Percentiles rank a stretch among this genome's conserved stretches.
Conservation (phyloP, 2,329 filamentous ascomycete species). For the Pseudocercospora vitis region DNA sequence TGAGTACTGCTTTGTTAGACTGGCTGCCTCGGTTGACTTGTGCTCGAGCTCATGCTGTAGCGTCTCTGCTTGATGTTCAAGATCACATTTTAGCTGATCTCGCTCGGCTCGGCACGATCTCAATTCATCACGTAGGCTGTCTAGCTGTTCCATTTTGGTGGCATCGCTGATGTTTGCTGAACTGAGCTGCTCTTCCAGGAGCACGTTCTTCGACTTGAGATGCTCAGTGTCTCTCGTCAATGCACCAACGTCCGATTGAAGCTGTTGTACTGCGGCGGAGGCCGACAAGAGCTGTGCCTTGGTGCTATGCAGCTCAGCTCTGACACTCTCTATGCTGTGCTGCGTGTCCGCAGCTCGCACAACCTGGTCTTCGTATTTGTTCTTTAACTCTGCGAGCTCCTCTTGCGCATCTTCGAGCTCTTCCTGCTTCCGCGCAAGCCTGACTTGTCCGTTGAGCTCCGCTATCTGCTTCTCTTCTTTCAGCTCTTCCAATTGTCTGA, state of each 20-base stretch:
- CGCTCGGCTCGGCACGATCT: slow-evolving; percentile 15
- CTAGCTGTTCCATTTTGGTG: slow-evolving; percentile 13
- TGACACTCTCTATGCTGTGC: slow-evolving; percentile 14
- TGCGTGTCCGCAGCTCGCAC: slow-evolving; percentile 13
- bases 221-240: background rate
- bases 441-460: slow-evolving; percentile 47
- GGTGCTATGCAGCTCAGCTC: slow-evolving; percentile 15
- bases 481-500: slow-evolving; percentile 40
- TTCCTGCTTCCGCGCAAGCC: slow-evolving; percentile 48
- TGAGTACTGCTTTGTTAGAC: background rate
- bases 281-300: slow-evolving; percentile 8
- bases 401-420: slow-evolving; percentile 45
- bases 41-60: slow-evolving; percentile 39
- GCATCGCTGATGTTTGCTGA: slow-evolving; percentile 15
- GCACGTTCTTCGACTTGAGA: slow-evolving; percentile 12
- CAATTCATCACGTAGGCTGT: slow-evolving; percentile 21
- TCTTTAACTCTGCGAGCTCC: slow-evolving; percentile 29
- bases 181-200: slow-evolving; percentile 22
- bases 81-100: background rate
- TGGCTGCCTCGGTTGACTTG: slow-evolving; percentile 17
- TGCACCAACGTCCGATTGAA: slow-evolving; percentile 7
- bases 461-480: slow-evolving; percentile 46
- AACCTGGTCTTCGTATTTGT: slow-evolving; percentile 17
- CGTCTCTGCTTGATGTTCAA: slow-evolving; percentile 41
- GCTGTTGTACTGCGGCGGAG: slow-evolving; percentile 1